Conservation (phyloP, 768 basidiomycete genomes). For the Hortiboletus flavorubellus region DNA sequence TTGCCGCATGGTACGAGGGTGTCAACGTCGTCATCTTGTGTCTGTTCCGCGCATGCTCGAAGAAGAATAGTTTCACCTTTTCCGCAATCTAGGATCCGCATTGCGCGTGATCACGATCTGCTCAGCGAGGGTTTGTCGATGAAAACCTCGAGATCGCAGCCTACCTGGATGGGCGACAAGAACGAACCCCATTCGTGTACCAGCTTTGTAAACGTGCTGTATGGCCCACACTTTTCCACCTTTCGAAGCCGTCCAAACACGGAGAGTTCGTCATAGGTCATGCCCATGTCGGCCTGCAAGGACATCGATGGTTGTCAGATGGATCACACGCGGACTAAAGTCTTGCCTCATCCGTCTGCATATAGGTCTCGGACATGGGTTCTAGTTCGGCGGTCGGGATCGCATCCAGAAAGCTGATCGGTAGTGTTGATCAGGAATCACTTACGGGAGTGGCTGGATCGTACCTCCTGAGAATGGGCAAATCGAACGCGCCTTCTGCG, state of each 20-base stretch:
- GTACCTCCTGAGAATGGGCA: constrained; percentile 80
- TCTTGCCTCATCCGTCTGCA: constrained; percentile 90
- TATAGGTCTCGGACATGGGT: constrained; percentile 90
- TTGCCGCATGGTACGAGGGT: constrained; percentile 88
- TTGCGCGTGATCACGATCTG: constrained; percentile 36
- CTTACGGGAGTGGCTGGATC: constrained; percentile 10
- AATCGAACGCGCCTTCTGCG: constrained; percentile 70
- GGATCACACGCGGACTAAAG: neutral
- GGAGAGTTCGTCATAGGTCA: constrained; percentile 97
- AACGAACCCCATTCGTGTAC: constrained; percentile 89
- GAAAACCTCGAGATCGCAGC: neutral
- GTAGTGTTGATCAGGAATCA: neutral
- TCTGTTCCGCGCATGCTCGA: constrained; percentile 92
- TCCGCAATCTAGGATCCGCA: constrained; percentile 64
- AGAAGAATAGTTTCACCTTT: constrained; percentile 97
- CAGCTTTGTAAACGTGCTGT: constrained; percentile 95
- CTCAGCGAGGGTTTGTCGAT: neutral
- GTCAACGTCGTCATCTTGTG: constrained; percentile 99
- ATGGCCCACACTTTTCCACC: constrained; percentile 96
- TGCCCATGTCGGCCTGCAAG: constrained; percentile 91
- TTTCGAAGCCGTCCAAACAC: constrained; percentile 92
- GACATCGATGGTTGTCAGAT: neutral
- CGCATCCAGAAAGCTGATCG: constrained; percentile 79
- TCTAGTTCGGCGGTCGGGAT: constrained; percentile 95
- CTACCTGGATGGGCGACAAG: constrained; percentile 79